Conservation (phyloP, 2,329 filamentous ascomycete genomes). For the Arachnopeziza araneosa region DNA sequence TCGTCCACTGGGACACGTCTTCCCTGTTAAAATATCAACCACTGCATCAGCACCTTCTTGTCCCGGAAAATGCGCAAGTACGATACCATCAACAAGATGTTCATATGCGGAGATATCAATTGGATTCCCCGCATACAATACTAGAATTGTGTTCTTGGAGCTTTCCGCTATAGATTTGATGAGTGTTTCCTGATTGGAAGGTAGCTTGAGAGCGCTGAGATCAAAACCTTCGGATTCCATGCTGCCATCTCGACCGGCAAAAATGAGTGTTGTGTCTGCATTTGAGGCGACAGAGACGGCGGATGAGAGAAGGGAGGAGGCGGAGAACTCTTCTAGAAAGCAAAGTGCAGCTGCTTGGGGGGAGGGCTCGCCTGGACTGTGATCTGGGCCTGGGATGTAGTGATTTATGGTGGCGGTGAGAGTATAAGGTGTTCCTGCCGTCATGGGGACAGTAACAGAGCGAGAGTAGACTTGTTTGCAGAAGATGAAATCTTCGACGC, state of each 20-base stretch:
- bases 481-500: constrained; percentile 21
- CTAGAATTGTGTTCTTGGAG: constrained; percentile 11
- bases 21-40: constrained; percentile 71
- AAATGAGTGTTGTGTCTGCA: constrained; percentile 15
- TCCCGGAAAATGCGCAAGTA: constrained; percentile 76
- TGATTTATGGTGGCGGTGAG: background rate
- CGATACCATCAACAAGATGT: constrained; percentile 59
- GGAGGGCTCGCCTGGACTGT: constrained; percentile 7
- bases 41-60: constrained; percentile 79
- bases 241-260: constrained; percentile 5
- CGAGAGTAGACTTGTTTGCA: background rate
- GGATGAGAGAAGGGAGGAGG: constrained; percentile 7
- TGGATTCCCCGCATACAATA: constrained; percentile 17
- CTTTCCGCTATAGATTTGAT: constrained; percentile 16
- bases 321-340: constrained; percentile 10
- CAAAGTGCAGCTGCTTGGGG: constrained; percentile 9
- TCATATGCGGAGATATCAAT: constrained; percentile 10
- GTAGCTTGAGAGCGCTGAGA: constrained; percentile 3
- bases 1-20: constrained; percentile 67
- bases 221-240: constrained; percentile 2
- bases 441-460: background rate
- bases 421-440: background rate
- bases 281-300: constrained; percentile 9
- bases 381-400: background rate
- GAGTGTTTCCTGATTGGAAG: constrained; percentile 12